Conservation (phyloP, 2,329 filamentous ascomycete genomes). For the Fusarium sp. region DNA sequence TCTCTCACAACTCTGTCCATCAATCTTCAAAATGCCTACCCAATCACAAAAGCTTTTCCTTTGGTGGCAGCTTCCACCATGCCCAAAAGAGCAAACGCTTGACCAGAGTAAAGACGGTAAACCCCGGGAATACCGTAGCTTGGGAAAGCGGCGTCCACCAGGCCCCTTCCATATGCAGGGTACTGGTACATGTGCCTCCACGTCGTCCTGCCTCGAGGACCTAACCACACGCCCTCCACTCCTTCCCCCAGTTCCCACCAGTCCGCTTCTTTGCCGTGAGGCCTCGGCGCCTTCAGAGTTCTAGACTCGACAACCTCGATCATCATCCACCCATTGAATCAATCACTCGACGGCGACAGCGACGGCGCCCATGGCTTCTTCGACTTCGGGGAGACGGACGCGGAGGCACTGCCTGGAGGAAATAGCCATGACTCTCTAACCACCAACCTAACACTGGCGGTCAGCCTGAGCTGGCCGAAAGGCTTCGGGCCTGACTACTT, state of each 20-base stretch:
- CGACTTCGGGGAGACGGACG: conserved; percentile 17
- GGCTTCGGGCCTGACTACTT: not conserved
- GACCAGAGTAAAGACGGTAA: conserved; percentile 16
- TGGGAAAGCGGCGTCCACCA: conserved; percentile 22
- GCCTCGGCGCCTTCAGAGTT: conserved; percentile 23
- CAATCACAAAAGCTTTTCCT: not conserved
- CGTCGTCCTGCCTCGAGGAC: not conserved
- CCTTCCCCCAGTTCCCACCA: conserved; percentile 8
- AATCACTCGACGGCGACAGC: conserved; percentile 10
- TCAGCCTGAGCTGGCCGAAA: conserved; percentile 2
- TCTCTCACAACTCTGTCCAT: not conserved
- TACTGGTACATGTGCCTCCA: conserved; percentile 24
- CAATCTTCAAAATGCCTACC: not conserved
- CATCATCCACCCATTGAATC: conserved; percentile 11
- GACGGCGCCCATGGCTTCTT: conserved; percentile 12
- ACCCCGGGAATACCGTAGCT: conserved; percentile 33
- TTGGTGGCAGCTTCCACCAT: conserved; percentile 3
- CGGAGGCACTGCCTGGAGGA: not conserved
- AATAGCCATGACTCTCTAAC: conserved; percentile 1
- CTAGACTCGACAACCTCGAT: conserved; percentile 36
- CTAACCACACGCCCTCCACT: conserved; percentile 16
- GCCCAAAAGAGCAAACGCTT: conserved; percentile 5
- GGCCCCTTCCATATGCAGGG: conserved; percentile 26
- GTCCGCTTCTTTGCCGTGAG: conserved; percentile 22
- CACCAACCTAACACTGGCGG: not conserved